A percentile compares a stretch with the other conserved stretches of the same genome.
phyloP scores from a whole-genome alignment of 1,284 basidiomycete genomes.

The Pascua guehoae region DNA sequence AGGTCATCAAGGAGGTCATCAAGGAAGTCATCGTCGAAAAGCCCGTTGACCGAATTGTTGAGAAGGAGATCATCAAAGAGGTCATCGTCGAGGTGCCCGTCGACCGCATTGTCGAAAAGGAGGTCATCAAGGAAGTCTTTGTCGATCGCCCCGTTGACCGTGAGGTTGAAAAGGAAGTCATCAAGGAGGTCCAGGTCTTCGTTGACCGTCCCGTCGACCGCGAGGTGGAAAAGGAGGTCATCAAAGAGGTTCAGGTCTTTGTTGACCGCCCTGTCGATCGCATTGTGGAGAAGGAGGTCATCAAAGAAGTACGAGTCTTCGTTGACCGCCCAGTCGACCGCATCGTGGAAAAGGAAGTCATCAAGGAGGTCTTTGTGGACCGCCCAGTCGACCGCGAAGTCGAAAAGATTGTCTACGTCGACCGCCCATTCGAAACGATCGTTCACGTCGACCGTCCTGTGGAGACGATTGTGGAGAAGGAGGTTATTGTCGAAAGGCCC shows the following conservation, averaged over 20 bases:
- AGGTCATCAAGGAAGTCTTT: slow-evolving; percentile 35
- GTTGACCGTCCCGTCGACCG: slow-evolving; percentile 42
- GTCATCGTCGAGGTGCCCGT: slow-evolving; percentile 38
- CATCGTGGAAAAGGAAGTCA: slow-evolving; percentile 41
- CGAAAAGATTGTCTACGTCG: slow-evolving; percentile 28
- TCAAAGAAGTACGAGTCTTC: slow-evolving; percentile 22
- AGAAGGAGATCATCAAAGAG: slow-evolving; percentile 41
- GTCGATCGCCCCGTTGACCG: slow-evolving; percentile 16
- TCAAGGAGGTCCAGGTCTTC: slow-evolving; percentile 40
- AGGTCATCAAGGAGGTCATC: slow-evolving; percentile 31
- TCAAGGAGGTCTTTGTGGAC: slow-evolving; percentile 33
- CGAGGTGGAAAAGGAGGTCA: slow-evolving; percentile 40
- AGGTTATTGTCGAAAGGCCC: slow-evolving; percentile 40
- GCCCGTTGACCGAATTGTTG: slow-evolving; percentile 30
- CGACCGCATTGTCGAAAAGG: slow-evolving; percentile 29
- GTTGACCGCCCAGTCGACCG: slow-evolving; percentile 28
- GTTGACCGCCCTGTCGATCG: slow-evolving; percentile 31
- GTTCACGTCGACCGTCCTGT: slow-evolving; percentile 25
- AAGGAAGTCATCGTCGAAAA: slow-evolving; percentile 31
- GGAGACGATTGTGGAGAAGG: slow-evolving; percentile 42
- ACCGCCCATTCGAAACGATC: slow-evolving; percentile 29
- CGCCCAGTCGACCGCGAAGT: slow-evolving; percentile 37
- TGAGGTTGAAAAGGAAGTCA: slow-evolving; percentile 25
- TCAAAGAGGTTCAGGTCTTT: slow-evolving; percentile 22
- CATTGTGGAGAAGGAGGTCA: slow-evolving; percentile 27